phyloP scores from a whole-genome alignment of 1,284 basidiomycete genomes.

The Macrocystidia cucumis region DNA sequence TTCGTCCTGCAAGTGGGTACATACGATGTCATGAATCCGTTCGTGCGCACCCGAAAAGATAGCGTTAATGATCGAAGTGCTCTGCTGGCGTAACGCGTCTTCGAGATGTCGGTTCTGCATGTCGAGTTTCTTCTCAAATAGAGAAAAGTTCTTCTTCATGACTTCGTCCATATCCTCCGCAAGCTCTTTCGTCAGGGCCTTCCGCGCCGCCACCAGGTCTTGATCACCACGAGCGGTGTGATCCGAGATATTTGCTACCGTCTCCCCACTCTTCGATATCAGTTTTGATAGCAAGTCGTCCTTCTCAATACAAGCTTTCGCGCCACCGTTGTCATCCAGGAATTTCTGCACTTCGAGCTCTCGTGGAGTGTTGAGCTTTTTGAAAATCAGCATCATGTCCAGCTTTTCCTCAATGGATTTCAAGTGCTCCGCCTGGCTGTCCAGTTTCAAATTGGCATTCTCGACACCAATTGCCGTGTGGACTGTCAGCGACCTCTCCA shows the following conservation, averaged over 20 bases:
- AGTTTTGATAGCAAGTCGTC: constrained; percentile 21
- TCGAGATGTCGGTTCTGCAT: constrained; percentile 27
- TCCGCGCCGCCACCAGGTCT: constrained; percentile 20
- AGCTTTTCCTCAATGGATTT: constrained; percentile 19
- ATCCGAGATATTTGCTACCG: constrained; percentile 13
- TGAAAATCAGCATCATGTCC: constrained; percentile 21
- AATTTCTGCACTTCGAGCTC: constrained; percentile 22
- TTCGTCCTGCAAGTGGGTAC: no score
- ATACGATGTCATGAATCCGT: constrained; percentile 6
- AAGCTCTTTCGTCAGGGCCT: constrained; percentile 23
- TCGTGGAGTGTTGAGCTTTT: constrained; percentile 21
- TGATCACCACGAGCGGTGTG: constrained; percentile 14
- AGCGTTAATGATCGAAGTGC: background rate
- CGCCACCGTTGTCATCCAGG: constrained; percentile 22
- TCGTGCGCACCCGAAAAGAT: constrained; percentile 6
- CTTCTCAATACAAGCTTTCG: constrained; percentile 22
- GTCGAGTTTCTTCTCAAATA: constrained; percentile 31
- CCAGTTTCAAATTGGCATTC: constrained; percentile 21
- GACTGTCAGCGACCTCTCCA: constrained; percentile 19
- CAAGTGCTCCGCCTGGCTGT: constrained; percentile 14
- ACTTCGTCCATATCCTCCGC: constrained; percentile 28
- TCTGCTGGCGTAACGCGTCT: constrained; percentile 10
- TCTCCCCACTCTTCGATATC: constrained; percentile 21
- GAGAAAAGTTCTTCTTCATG: constrained; percentile 23
- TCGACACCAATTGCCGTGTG: constrained; percentile 25